These are phyloP conservation scores for Hypoxylon crocopeplum DNA, from an alignment of 495 filamentous ascomycete genomes.

Conservation along the genomic window DNA sequence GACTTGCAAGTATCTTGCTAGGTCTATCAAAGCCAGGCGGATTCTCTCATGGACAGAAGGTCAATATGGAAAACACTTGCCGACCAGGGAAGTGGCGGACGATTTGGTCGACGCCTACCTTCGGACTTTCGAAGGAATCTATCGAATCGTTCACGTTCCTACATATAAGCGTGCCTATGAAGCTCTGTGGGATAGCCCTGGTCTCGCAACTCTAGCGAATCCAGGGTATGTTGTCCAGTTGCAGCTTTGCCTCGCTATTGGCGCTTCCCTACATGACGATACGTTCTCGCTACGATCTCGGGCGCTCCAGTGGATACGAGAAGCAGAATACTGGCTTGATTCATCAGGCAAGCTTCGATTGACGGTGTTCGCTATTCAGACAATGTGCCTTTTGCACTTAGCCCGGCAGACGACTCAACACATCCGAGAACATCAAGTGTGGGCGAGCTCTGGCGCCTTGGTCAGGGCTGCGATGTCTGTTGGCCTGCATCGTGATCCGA, in stretches of 20 bases:
- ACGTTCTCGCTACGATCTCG: constrained; percentile 51
- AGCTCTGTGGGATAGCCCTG: constrained; percentile 42
- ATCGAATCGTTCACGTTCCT: constrained; percentile 59
- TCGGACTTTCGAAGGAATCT: constrained; percentile 56
- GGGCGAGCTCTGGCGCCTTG: constrained; percentile 62
- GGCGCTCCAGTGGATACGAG: constrained; percentile 64
- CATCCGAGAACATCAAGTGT: constrained; percentile 59
- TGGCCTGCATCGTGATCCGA: constrained; percentile 65
- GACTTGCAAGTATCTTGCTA: constrained; percentile 54
- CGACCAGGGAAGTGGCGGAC: constrained; percentile 45
- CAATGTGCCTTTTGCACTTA: constrained; percentile 63
- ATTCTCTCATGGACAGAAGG: constrained; percentile 38
- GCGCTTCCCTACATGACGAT: constrained; percentile 60
- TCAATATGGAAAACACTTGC: constrained; percentile 42
- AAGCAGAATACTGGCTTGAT: constrained; percentile 66
- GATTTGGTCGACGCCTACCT: constrained; percentile 57
- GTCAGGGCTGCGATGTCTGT: constrained; percentile 64
- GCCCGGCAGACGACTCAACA: constrained; percentile 58
- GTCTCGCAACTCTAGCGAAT: constrained; percentile 27
- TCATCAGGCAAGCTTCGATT: constrained; percentile 60
- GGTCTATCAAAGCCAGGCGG: constrained; percentile 51
- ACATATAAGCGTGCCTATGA: constrained; percentile 57
- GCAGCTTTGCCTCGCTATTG: constrained; percentile 66
- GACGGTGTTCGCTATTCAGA: constrained; percentile 60
- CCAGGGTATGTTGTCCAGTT: constrained; percentile 60